Conservation (phyloP, 192 early-diverging fungal genomes). For the Entomortierella beljakovae region DNA sequence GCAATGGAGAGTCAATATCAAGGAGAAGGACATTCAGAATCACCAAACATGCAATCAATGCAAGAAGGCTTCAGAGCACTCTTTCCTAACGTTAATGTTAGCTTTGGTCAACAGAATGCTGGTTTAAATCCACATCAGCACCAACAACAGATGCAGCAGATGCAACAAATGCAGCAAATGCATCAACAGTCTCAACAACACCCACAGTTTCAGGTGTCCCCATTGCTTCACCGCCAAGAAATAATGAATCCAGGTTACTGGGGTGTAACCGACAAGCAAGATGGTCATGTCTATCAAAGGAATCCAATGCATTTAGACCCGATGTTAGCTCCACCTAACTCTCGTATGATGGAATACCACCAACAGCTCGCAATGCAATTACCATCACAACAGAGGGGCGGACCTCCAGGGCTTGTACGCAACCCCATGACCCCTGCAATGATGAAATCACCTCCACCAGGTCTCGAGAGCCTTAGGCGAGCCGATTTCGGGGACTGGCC, state of each 20-base stretch:
- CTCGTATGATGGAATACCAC: constrained; percentile 44
- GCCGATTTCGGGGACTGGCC: constrained; percentile 38
- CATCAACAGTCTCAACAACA: constrained; percentile 26
- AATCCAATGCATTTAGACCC: constrained; percentile 36
- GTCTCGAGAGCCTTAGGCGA: constrained; percentile 43
- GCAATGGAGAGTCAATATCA: constrained; percentile 44
- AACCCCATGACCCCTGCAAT: constrained; percentile 28
- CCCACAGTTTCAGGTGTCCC: constrained; percentile 15
- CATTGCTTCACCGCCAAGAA: constrained; percentile 23
- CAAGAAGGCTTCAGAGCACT: constrained; percentile 66
- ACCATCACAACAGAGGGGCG: constrained; percentile 6
- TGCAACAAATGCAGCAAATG: constrained; percentile 19
- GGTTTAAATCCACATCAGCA: constrained; percentile 21
- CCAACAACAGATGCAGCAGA: constrained; percentile 29
- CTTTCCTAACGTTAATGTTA: constrained; percentile 72
- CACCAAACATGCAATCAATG: constrained; percentile 58
- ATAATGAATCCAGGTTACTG: constrained; percentile 10
- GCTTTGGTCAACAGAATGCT: constrained; percentile 56
- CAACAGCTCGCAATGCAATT: constrained; percentile 37
- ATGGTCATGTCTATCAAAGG: constrained; percentile 18
- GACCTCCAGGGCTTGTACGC: constrained; percentile 21
- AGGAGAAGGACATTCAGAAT: constrained; percentile 18
- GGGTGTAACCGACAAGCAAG: constrained; percentile 18
- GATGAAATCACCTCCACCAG: constrained; percentile 60
- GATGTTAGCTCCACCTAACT: constrained; percentile 30